These are phyloP conservation scores for Rhamnella rubrinervis DNA, from an alignment of 331 rosid species.

Conservation along the genomic window DNA sequence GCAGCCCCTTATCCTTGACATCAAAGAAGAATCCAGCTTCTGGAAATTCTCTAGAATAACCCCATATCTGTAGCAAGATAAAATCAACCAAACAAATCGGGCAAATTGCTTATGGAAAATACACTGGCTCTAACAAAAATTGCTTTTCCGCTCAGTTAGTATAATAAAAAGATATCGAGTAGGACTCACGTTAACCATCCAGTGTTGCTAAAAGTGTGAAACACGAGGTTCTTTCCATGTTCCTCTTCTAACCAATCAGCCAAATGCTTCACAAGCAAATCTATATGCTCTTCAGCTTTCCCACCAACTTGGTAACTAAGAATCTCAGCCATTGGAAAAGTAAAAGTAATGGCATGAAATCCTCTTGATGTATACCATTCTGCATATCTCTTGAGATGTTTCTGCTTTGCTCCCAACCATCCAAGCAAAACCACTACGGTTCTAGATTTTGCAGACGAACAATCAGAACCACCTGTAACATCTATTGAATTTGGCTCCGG, in stretches of 20 bases:
- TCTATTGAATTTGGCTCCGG: slow-evolving; percentile 55
- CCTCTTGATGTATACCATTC: slow-evolving; percentile 96
- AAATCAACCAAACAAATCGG: slow-evolving; percentile 22
- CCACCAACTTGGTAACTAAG: slow-evolving; percentile 78
- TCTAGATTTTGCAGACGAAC: slow-evolving; percentile 55
- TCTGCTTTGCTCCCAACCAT: slow-evolving; percentile 98
- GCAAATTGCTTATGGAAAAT: not conserved
- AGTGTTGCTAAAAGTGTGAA: slow-evolving; percentile 97
- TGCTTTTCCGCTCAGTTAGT: not conserved
- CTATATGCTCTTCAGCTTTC: slow-evolving; percentile 71
- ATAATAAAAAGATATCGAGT: not conserved
- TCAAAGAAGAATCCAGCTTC: slow-evolving; percentile 53
- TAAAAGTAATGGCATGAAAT: slow-evolving; percentile 86
- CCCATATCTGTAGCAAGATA: slow-evolving; percentile 64
- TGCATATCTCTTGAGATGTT: slow-evolving; percentile 79
- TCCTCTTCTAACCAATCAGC: slow-evolving; percentile 95
- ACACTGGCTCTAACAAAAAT: not conserved
- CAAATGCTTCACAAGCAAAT: slow-evolving; percentile 76
- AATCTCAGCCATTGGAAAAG: slow-evolving; percentile 78
- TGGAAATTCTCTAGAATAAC: slow-evolving; percentile 75
- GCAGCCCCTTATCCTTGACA: slow-evolving; percentile 80
- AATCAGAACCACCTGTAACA: slow-evolving; percentile 39
- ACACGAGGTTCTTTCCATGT: slow-evolving; percentile 71
- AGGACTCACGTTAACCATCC: slow-evolving; percentile 92
- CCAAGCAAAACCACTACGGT: slow-evolving; percentile 95